phyloP scores from a whole-genome alignment of 495 filamentous ascomycete genomes.

The Trichocladium antarcticum region DNA sequence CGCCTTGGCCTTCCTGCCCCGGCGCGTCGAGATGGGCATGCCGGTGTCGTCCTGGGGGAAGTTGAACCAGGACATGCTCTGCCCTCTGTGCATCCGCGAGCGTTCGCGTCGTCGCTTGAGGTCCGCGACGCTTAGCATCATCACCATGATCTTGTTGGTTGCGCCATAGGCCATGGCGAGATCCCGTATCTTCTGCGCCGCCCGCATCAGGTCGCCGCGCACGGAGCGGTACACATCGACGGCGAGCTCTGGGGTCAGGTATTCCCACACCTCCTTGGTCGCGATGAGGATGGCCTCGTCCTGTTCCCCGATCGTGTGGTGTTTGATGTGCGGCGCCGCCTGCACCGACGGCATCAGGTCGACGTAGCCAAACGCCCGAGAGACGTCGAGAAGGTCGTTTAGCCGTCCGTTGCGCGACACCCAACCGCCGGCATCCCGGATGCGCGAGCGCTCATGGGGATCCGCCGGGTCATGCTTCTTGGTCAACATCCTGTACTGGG shows the following conservation, averaged over 20 bases:
- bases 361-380: constrained; percentile 88
- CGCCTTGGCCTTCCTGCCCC: constrained; percentile 50
- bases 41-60: constrained; percentile 54
- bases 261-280: constrained; percentile 90
- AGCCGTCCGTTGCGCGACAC: constrained; percentile 89
- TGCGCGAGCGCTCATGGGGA: constrained; percentile 67
- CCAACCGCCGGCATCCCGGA: constrained; percentile 88
- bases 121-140: constrained; percentile 88
- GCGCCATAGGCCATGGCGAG: constrained; percentile 91
- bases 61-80: constrained; percentile 71
- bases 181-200: constrained; percentile 90
- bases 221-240: constrained; percentile 85
- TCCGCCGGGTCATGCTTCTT: constrained; percentile 88
- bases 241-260: constrained; percentile 71
- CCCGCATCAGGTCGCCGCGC: constrained; percentile 79
- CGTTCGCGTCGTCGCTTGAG: constrained; percentile 67
- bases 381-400: constrained; percentile 83
- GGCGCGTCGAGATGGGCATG: constrained; percentile 47
- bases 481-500: constrained; percentile 66
- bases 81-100: constrained; percentile 53
- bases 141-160: constrained; percentile 92
- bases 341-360: constrained; percentile 87
- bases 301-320: constrained; percentile 69
- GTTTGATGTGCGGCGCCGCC: constrained; percentile 74
- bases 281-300: constrained; percentile 92